Base-by-base conservation (phyloP, 73 alveolate genomes). In the Symbiodinium natans region DNA sequence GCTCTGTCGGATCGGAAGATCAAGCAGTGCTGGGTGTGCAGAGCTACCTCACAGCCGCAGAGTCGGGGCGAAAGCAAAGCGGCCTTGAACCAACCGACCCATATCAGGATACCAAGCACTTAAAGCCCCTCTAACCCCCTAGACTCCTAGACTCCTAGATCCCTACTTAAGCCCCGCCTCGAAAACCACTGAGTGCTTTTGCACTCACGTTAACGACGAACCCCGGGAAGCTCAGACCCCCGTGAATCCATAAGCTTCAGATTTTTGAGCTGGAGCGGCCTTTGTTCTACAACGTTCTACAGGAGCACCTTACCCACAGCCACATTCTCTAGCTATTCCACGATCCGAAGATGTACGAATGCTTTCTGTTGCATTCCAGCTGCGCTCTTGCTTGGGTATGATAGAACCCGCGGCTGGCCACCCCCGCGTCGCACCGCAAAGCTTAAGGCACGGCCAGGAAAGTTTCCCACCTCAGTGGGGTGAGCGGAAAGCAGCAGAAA, bases 401-500 rank as follows among this genome's bases (percentile, higher is more conserved):
- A 93, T 19, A 93, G 77, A 23, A 93, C 86, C 43, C 93, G 87
- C 17, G 94, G 94, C 89, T 82, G 86, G 31, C 82, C 90, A 9
- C 80, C 80, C 42, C 94, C 99, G 77, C 74, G 40, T 42, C 93
- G 82, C 77, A 56, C 41, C 31, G 87, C 94, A 25, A 82, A 93
- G 73, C 94, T 83, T 94, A 93, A 41, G 41, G 99, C 99, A 2
- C 99, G 99, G 3, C 99, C 99, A 23, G 99, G 94, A 39, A 74
- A 93, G 88, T 82, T 83, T 48, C 99, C 99, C n/a, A 93, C 99
- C 98, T 89, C 87, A 25, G 86, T 38, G 8, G 29, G 36, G 46
- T n/a, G 15, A 31, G 43, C 48, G 9, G 9, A 77, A 8, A 10
- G 8, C 87, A 77, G 56, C 13, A 31, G 21, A n/a, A 7, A 17